These are phyloP conservation scores for Grifola frondosa DNA, from an alignment of 1,284 basidiomycete species.

Conservation along the genomic window DNA sequence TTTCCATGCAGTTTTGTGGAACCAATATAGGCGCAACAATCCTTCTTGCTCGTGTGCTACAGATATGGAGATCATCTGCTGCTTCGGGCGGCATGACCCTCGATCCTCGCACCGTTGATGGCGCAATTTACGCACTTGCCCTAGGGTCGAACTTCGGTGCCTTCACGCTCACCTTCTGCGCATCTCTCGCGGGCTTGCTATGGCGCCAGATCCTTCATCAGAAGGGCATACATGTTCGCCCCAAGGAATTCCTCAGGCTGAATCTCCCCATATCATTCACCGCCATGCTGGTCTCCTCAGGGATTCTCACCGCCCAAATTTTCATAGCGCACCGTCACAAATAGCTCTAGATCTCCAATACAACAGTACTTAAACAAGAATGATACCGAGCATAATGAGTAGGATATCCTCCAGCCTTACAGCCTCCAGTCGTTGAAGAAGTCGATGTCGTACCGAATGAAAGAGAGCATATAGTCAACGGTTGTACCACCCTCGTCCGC, in stretches of 20 bases:
- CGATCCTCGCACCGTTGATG: constrained; percentile 34
- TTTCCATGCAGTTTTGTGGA: constrained; percentile 58
- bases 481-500: constrained; percentile 67
- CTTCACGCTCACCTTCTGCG: constrained; percentile 87
- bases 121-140: constrained; percentile 62
- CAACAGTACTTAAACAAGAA: neutral
- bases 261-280: constrained; percentile 47
- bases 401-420: constrained; percentile 29
- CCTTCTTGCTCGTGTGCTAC: constrained; percentile 69
- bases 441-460: constrained; percentile 74
- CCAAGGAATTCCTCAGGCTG: constrained; percentile 70
- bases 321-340: constrained; percentile 1
- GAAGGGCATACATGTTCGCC: constrained; percentile 73
- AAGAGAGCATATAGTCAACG: constrained; percentile 86
- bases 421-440: constrained; percentile 75
- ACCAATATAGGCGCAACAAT: constrained; percentile 98
- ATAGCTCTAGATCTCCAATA: neutral
- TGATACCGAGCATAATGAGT: neutral
- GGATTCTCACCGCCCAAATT: constrained; percentile 23
- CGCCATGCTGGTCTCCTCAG: constrained; percentile 28
- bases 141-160: constrained; percentile 91
- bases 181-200: constrained; percentile 87
- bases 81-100: constrained; percentile 12
- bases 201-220: constrained; percentile 82
- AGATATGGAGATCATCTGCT: constrained; percentile 34